Conservation (phyloP, 371 early-diverging fungal species). For the Mortierella sp. region DNA sequence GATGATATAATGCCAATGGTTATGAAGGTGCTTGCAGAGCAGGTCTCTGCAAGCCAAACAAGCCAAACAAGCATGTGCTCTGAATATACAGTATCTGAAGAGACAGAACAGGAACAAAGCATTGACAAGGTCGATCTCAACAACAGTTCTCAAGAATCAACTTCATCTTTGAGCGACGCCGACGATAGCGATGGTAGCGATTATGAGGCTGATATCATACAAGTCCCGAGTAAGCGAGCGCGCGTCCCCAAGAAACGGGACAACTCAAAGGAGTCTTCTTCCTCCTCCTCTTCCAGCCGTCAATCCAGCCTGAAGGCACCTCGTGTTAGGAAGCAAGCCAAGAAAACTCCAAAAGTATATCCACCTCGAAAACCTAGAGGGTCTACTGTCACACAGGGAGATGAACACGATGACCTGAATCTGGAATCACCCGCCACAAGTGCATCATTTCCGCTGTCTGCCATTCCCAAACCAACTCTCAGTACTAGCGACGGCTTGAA, state of each 20-base stretch:
- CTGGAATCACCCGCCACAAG: not conserved
- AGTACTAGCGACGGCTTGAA: not conserved
- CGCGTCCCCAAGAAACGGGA: not conserved
- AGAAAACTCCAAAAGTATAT: constrained; percentile 36
- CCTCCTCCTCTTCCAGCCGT: not conserved
- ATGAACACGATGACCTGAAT: constrained; percentile 2
- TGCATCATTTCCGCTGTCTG: not conserved
- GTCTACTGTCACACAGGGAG: not conserved
- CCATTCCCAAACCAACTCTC: not conserved
- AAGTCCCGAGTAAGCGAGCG: not conserved
- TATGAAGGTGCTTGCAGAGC: not conserved
- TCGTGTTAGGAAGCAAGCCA: constrained; percentile 13
- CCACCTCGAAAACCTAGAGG: constrained; percentile 29
- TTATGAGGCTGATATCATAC: not conserved
- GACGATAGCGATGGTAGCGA: not conserved
- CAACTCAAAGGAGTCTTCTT: not conserved
- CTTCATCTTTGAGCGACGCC: not conserved
- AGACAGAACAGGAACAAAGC: not conserved
- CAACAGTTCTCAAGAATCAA: not conserved
- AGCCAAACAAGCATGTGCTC: not conserved
- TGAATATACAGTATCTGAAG: not conserved
- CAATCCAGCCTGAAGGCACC: constrained; percentile 15
- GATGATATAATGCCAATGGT: not conserved
- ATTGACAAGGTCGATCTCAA: not conserved
- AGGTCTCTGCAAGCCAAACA: constrained; percentile 1